A percentile compares a stretch with the other conserved stretches of the same genome.
Conservation (phyloP, 208 protist species). For the Acanthamoeba sp. region DNA sequence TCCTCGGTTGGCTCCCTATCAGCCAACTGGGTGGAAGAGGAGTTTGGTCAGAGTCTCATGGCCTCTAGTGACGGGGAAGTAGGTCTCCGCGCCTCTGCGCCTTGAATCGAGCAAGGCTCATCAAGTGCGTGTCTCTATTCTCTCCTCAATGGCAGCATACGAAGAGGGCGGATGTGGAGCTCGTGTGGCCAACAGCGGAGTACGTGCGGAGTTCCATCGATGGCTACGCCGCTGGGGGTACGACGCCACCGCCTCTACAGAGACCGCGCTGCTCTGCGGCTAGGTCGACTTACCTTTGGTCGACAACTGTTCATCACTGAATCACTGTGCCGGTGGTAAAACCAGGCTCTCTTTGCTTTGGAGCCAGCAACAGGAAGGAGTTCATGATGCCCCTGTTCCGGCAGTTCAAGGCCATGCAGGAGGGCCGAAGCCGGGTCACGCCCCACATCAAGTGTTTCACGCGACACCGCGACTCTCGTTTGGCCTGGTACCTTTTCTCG, state of each 20-base stretch:
- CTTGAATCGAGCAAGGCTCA: too few relatives aligned
- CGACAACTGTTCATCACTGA: background rate
- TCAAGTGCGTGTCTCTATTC: background rate
- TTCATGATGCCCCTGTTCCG: slow-evolving; percentile 55
- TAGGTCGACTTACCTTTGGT: too few relatives aligned
- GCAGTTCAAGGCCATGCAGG: slow-evolving; percentile 1
- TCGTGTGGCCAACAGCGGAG: slow-evolving; percentile 52
- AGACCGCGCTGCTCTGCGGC: background rate
- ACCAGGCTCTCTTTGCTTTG: slow-evolving; percentile 31
- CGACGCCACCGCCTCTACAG: background rate
- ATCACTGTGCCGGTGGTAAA: background rate
- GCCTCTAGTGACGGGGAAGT: too few relatives aligned
- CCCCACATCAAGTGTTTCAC: slow-evolving; percentile 65
- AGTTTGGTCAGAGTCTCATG: slow-evolving; percentile 1
- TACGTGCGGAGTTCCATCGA: slow-evolving; percentile 72
- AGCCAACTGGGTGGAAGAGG: background rate
- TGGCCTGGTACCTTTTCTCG: background rate
- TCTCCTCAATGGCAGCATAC: background rate
- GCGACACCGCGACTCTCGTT: background rate
- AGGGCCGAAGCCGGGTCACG: background rate
- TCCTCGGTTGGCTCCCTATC: slow-evolving; percentile 52
- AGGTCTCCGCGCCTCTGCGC: too few relatives aligned
- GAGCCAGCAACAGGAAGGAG: background rate
- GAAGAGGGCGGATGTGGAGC: background rate
- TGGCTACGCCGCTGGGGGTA: background rate